Conservation (phyloP, 768 basidiomycete species). For the Megacollybia marginata region DNA sequence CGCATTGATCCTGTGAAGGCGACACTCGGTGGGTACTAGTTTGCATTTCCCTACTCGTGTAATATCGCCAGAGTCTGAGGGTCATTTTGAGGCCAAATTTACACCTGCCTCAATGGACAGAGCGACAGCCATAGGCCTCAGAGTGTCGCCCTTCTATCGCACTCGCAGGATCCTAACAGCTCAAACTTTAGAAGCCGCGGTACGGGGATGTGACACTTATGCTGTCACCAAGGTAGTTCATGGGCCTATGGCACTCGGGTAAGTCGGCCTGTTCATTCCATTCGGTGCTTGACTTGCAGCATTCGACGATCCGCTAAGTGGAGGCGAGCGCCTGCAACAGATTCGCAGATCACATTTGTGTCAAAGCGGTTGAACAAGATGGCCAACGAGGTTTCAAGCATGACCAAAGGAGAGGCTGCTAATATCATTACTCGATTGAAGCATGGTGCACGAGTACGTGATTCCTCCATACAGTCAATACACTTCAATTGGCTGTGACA, state of each 20-base stretch:
- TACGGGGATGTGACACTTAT: conserved; percentile 68
- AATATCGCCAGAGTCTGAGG: conserved; percentile 17
- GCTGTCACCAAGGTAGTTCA: conserved; percentile 46
- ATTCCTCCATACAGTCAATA: neutral
- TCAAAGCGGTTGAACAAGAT: conserved; percentile 39
- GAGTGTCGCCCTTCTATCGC: conserved; percentile 46
- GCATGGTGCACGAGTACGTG: conserved; percentile 63
- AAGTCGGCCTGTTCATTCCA: conserved; percentile 7
- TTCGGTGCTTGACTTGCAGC: neutral
- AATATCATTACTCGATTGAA: conserved; percentile 71
- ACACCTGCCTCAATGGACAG: conserved; percentile 43
- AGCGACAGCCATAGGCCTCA: conserved; percentile 33
- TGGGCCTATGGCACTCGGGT: conserved; percentile 46
- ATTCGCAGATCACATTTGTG: conserved; percentile 51
- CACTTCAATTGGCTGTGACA: conserved; percentile 16
- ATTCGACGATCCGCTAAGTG: conserved; percentile 55
- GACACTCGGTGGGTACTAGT: conserved; percentile 21
- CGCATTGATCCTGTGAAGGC: conserved; percentile 44
- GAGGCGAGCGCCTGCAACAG: conserved; percentile 56
- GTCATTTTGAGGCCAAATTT: conserved; percentile 43
- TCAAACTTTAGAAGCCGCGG: conserved; percentile 45
- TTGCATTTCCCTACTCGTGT: neutral
- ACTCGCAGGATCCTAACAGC: conserved; percentile 50
- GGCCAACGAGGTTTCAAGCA: conserved; percentile 24
- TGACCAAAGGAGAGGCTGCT: conserved; percentile 78